Evolutionary conservation across 139 green algal species (phyloP), one percentile per base, ranked within the genome.

Genomic region (Chlamydomonas schloesseri): DNA sequence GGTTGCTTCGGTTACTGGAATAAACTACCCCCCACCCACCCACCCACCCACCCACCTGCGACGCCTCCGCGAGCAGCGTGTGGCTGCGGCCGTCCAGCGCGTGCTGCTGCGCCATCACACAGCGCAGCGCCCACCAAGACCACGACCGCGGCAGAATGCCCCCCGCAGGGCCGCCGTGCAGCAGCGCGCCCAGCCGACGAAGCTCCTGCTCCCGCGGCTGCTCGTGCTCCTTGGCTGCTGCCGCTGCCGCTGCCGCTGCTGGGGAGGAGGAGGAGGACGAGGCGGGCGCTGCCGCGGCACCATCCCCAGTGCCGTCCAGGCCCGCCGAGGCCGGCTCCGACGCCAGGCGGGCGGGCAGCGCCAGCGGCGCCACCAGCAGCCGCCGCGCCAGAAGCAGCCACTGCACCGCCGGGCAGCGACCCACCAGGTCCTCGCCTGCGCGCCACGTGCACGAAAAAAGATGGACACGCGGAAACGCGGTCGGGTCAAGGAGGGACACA

Each of bases 301-400:
- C 58, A 13, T 13, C 58, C 21, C 20, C 20, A 10, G 58, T 5
- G 58, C 28, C 20, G 21, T 10, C 62, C 26, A 23, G 11, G 2
- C 3, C 10, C 62, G 20, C 18, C 58, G 58, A 33, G 62, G 28
- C 17, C 21, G 17, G 73, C 33, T 55, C 26, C n/a, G 10, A 9
- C 1, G n/a, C n/a, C 3, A 29, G n/a, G 13, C 6, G 57, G 24
- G 70, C 34, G n/a, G 15, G 18, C 33, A 80, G 73, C 53, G 78
- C 83, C 57, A 92, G 67, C 2, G 92, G 93, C 28, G 82, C 71
- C 15, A 94, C 58, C 37, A 97, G 91, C 24, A 88, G 67, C 3
- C 83, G n/a, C 21, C 94, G 81, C 14, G 91, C 88, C 47, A 98
- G 93, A 50, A 97, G 79, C 33, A 98, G 91, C 88, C 97, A 96